Percentiles rank a stretch among this genome's conserved stretches.
phyloP scores from a whole-genome alignment of 305 asterid genomes.

The Fraxinus sp. region DNA sequence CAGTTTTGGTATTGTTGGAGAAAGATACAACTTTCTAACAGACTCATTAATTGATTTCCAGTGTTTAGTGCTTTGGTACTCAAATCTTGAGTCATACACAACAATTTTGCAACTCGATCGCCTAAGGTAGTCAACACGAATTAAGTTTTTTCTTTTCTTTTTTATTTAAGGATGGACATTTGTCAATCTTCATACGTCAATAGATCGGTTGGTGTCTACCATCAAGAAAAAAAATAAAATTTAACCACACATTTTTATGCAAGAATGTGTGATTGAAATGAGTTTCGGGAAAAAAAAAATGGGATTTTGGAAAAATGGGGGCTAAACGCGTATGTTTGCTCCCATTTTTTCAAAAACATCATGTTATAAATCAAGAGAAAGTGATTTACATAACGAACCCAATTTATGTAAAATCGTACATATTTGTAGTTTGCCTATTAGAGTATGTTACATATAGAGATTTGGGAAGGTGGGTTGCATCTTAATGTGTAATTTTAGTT shows the following conservation, averaged over 20 bases:
- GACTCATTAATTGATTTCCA: not conserved
- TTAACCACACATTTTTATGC: too few relatives aligned
- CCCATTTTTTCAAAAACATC: too few relatives aligned
- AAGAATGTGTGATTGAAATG: too few relatives aligned
- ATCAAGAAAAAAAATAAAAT: too few relatives aligned
- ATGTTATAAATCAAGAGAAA: not conserved
- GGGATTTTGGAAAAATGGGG: too few relatives aligned
- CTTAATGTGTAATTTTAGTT: not conserved
- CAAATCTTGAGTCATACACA: not conserved
- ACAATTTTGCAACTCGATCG: not conserved
- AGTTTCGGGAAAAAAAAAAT: too few relatives aligned
- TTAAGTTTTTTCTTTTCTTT: not conserved
- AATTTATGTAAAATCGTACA: too few relatives aligned
- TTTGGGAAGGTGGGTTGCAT: not conserved
- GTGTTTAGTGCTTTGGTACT: not conserved
- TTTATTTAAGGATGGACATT: not conserved
- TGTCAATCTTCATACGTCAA: not conserved
- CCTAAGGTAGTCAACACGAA: not conserved
- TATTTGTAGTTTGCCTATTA: not conserved
- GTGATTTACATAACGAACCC: not conserved
- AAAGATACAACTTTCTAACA: not conserved
- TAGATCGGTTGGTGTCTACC: not conserved
- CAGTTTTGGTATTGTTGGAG: not conserved
- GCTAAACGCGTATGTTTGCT: too few relatives aligned
- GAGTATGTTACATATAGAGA: not conserved